Percentiles rank a stretch among this genome's conserved stretches.
Evolutionary conservation across 2,329 filamentous ascomycete species (phyloP).

Genomic region (Biscogniauxia marginata): DNA sequence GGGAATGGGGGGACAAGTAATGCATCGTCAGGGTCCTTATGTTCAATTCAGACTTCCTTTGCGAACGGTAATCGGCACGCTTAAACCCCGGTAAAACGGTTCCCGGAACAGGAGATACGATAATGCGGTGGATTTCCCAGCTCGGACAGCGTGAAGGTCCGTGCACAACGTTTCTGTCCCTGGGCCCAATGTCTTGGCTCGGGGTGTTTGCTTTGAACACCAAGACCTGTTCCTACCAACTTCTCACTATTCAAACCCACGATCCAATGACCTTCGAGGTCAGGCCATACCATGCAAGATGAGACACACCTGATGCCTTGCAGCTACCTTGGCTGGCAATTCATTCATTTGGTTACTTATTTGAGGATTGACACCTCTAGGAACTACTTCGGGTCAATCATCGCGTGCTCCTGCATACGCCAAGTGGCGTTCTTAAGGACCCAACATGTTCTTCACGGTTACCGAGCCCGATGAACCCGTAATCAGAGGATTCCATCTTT

Average conservation of each 20-base stretch:
- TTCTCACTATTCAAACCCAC: no score
- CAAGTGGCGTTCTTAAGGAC: background rate
- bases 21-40: constrained; percentile 17
- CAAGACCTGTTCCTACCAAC: background rate
- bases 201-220: background rate
- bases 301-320: background rate
- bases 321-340: background rate
- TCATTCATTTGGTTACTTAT: no score
- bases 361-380: no score
- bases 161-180: no score
- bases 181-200: no score
- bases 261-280: background rate
- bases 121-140: constrained; percentile 2
- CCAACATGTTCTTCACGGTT: background rate
- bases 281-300: background rate
- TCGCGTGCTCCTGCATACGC: background rate
- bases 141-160: background rate
- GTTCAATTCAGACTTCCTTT: background rate
- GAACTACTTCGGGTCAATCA: background rate
- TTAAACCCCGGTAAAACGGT: constrained; percentile 8
- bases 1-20: constrained; percentile 11
- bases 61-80: constrained; percentile 19
- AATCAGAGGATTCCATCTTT: no score
- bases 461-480: background rate
- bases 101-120: constrained; percentile 3